Evolutionary conservation across 495 filamentous ascomycete species (phyloP).

Genomic region (Choiromyces venosus): DNA sequence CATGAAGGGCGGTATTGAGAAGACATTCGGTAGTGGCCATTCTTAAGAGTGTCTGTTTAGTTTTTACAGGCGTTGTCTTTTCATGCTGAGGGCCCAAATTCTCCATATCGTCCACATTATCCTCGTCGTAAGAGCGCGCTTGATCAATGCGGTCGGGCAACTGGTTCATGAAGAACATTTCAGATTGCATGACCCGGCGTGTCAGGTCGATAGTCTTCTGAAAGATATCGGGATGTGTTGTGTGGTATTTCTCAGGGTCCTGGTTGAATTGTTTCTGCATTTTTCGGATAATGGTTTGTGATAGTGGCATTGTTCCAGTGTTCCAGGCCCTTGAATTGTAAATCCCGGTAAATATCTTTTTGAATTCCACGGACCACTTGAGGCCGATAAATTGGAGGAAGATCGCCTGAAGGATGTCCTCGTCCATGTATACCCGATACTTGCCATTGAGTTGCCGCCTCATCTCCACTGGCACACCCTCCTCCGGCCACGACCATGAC

Average conservation of each 20-base stretch:
- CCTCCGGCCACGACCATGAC: constrained; percentile 57
- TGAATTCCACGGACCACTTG: constrained; percentile 56
- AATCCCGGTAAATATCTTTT: constrained; percentile 47
- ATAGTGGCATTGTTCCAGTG: constrained; percentile 44
- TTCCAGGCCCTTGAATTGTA: constrained; percentile 48
- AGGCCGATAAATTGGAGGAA: constrained; percentile 62
- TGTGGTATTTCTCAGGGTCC: constrained; percentile 17
- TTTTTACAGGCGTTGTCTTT: constrained; percentile 49
- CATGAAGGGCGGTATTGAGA: constrained; percentile 54
- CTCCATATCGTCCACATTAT: not conserved
- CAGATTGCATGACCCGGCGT: constrained; percentile 44
- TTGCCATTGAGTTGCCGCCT: constrained; percentile 58
- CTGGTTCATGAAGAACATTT: constrained; percentile 45
- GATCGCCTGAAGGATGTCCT: constrained; percentile 61
- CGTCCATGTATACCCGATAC: constrained; percentile 60
- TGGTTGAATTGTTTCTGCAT: constrained; percentile 50
- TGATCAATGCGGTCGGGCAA: constrained; percentile 55
- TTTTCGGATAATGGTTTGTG: constrained; percentile 43
- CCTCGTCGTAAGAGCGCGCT: constrained; percentile 24
- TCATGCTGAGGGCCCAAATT: not conserved
- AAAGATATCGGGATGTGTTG: not conserved
- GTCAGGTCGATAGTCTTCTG: not conserved
- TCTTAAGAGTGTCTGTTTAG: constrained; percentile 58
- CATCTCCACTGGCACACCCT: constrained; percentile 55
- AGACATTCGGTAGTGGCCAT: constrained; percentile 59